phyloP scores from a whole-genome alignment of 2,329 filamentous ascomycete genomes.

The Scedosporium apiospermum region DNA sequence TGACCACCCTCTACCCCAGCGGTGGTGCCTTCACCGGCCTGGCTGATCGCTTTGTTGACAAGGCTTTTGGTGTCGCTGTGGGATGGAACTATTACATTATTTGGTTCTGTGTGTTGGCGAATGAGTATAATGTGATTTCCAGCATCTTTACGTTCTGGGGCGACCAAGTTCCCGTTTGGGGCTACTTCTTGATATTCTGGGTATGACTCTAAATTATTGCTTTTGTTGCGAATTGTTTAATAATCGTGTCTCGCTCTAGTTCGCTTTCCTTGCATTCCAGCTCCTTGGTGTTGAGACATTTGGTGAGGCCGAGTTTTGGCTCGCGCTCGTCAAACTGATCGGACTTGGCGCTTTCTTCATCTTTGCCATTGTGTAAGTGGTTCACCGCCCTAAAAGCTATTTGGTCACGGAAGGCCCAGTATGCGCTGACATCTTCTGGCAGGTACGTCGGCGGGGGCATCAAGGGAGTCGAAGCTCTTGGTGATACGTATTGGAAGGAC shows the following conservation, averaged over 20 bases:
- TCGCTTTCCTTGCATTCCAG: conserved; percentile 57
- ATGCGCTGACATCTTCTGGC: not conserved
- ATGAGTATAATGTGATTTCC: conserved; percentile 65
- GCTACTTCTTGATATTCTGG: conserved; percentile 67
- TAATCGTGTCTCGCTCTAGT: conserved; percentile 16
- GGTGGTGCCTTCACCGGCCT: conserved; percentile 64
- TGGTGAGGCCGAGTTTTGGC: conserved; percentile 73
- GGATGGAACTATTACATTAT: conserved; percentile 67
- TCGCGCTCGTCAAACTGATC: conserved; percentile 61
- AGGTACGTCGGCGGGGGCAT: conserved; percentile 59
- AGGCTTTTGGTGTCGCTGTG: conserved; percentile 57
- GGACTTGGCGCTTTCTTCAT: conserved; percentile 64
- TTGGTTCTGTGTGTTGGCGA: conserved; percentile 23
- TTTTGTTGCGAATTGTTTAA: not conserved
- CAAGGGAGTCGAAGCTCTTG: conserved; percentile 46
- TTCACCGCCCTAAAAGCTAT: not conserved
- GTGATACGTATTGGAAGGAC: conserved; percentile 62
- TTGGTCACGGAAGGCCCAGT: not conserved
- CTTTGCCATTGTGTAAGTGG: conserved; percentile 53
- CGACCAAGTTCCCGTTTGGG: conserved; percentile 52
- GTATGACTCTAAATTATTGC: conserved; percentile 20
- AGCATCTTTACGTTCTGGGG: conserved; percentile 60
- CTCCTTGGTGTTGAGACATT: conserved; percentile 65
- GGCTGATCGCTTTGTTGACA: conserved; percentile 61
- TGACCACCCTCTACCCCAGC: conserved; percentile 64